Conservation (phyloP, 768 basidiomycete species). For the Tephrocybe sp. region DNA sequence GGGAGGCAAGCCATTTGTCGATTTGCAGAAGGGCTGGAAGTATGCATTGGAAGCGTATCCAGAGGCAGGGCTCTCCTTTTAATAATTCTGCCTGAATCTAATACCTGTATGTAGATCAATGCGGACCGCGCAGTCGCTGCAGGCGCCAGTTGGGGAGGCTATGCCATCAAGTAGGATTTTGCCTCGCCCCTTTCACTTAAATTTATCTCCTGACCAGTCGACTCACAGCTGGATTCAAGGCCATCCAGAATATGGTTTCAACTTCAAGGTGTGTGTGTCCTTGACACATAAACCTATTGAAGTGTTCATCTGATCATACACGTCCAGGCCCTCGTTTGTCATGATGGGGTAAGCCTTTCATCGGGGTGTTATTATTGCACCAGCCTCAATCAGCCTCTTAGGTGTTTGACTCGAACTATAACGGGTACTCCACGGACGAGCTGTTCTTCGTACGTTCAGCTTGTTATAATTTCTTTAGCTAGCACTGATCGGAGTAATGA, state of each 20-base stretch:
- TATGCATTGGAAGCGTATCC: conserved; percentile 65
- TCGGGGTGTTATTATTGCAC: not conserved
- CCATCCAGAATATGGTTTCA: conserved; percentile 83
- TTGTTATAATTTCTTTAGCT: not conserved
- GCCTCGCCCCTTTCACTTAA: not conserved
- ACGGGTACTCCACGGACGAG: conserved; percentile 90
- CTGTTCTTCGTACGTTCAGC: conserved; percentile 80
- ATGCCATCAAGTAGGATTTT: conserved; percentile 73
- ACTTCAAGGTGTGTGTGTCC: conserved; percentile 65
- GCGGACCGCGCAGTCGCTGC: conserved; percentile 70
- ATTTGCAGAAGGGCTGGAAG: conserved; percentile 75
- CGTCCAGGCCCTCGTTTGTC: conserved; percentile 70
- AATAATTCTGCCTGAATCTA: not conserved
- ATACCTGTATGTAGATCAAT: conserved; percentile 50
- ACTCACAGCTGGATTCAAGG: conserved; percentile 87
- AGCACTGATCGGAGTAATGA: not conserved
- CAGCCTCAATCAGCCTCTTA: conserved; percentile 22
- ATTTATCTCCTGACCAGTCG: not conserved
- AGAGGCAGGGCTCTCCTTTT: conserved; percentile 45
- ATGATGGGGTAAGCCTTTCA: conserved; percentile 71
- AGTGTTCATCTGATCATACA: conserved; percentile 1
- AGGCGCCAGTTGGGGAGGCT: conserved; percentile 86
- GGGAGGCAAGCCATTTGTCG: conserved; percentile 85
- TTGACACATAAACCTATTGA: too few relatives aligned
- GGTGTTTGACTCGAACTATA: conserved; percentile 78